Evolutionary conservation across 805 yeast genomes (phyloP).

Genomic region (Lachancea cidri): DNA sequence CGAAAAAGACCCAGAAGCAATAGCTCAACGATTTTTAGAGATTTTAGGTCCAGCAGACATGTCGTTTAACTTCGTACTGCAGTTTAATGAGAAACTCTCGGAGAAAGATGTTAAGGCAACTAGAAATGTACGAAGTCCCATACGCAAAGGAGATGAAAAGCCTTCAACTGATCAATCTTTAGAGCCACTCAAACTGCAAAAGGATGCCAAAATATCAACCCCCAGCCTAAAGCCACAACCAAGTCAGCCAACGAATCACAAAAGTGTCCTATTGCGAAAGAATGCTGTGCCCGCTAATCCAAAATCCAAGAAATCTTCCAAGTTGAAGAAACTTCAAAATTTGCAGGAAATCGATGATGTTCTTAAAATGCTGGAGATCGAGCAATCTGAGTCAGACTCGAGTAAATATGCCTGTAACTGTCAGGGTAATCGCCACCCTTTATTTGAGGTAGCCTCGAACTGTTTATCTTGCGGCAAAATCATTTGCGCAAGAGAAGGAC

Average conservation of each 20-base stretch:
- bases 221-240: too few species aligned
- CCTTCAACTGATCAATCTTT: not conserved
- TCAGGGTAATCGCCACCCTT: conserved; percentile 82
- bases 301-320: conserved; percentile 6
- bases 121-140: too few species aligned
- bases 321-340: conserved; percentile 45
- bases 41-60: conserved; percentile 30
- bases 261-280: too few species aligned
- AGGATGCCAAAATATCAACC: not conserved
- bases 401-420: conserved; percentile 56
- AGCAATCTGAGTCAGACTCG: conserved; percentile 16
- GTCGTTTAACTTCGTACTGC: conserved; percentile 28
- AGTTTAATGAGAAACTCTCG: conserved; percentile 23
- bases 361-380: conserved; percentile 46
- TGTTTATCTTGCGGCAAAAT: conserved; percentile 93
- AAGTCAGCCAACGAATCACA: not conserved
- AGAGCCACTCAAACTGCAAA: not conserved
- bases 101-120: conserved; percentile 5
- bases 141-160: not conserved
- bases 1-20: conserved; percentile 18
- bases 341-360: conserved; percentile 64
- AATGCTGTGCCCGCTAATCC: not conserved
- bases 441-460: conserved; percentile 87
- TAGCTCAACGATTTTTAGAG: conserved; percentile 28
- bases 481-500: conserved; percentile 83